Evolutionary conservation across 306 rosid species (phyloP), one percentile per base, ranked within the genome.

Genomic region (Fragaria vesca): DNA sequence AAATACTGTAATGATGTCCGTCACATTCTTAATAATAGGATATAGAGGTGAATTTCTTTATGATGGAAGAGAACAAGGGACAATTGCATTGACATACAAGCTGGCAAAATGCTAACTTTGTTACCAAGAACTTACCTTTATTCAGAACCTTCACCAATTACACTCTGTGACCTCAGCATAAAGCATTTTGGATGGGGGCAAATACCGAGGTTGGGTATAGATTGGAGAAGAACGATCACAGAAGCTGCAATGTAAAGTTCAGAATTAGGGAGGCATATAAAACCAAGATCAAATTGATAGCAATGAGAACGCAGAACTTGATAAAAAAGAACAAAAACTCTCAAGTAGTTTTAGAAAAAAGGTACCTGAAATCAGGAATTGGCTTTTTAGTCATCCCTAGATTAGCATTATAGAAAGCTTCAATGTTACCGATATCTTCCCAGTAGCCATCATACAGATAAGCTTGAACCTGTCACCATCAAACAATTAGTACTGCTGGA

Each of bases 151-250:
- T 95, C 99, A 3, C 99, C 98, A 42, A 93, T 95, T 63, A 95
- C 99, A 78, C 98, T 95, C 98, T 0, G 99, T 93, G 81, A 95
- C 93, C 83, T 95, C 99, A 42, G 98, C 99, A 76, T 95, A 91
- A 79, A 95, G 99, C 99, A 95, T 93, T 83, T 95, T 95, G 46
- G 99, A 95, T 47, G 99, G 99, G 99, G 99, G 99, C 76, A 95
- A 86, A 76, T 91, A 95, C 70, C 97, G 90, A 73, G 99, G 97
- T 81, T 95, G 99, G 76, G 99, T 95, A 90, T 95, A 95, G 86
- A 95, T 95, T 17, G 99, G 99, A 70, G 99, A 90, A 24, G 99
- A 95, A 16, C 99, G 97, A 79, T 95, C 99, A 75, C 93, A 95
- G 86, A 95, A 95, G 84, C 97, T 95, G 85, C 81, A 81, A 73